phyloP scores from a whole-genome alignment of 768 basidiomycete species.

The Kwoniella mangroviensis region DNA sequence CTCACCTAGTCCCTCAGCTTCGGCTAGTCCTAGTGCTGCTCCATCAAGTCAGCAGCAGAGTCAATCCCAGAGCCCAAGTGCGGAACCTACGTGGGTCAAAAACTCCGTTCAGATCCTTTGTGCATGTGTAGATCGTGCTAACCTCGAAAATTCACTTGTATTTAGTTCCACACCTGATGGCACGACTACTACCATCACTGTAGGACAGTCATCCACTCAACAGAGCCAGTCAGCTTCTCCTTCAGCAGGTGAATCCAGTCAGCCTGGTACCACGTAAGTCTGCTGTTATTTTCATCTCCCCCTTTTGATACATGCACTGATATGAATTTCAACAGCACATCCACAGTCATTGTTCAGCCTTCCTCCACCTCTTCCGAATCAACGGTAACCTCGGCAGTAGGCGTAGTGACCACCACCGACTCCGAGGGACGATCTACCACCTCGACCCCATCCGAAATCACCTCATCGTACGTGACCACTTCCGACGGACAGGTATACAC shows the following conservation, averaged over 20 bases:
- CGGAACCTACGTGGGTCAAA: conserved; percentile 13
- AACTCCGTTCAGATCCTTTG: neutral
- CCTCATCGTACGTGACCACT: conserved; percentile 47
- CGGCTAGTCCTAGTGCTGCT: conserved; percentile 15
- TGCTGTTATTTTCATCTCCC: neutral
- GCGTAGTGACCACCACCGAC: conserved; percentile 52
- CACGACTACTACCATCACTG: conserved; percentile 31
- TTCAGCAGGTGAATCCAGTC: conserved; percentile 5
- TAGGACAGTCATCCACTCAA: conserved; percentile 26
- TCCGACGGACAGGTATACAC: conserved; percentile 53
- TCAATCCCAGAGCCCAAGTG: conserved; percentile 3
- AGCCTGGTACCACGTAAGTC: conserved; percentile 19
- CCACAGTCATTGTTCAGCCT: conserved; percentile 36
- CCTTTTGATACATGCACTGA: neutral
- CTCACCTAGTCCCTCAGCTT: conserved; percentile 10
- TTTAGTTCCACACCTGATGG: conserved; percentile 5
- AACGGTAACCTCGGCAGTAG: conserved; percentile 42
- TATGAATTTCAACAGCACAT: conserved; percentile 21
- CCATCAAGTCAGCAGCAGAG: conserved; percentile 16
- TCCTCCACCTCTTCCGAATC: conserved; percentile 29
- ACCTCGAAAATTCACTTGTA: neutral
- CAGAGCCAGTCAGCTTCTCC: conserved; percentile 10
- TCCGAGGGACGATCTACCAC: conserved; percentile 39
- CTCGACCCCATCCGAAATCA: conserved; percentile 46
- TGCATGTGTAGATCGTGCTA: neutral